phyloP scores from a whole-genome alignment of 2,329 filamentous ascomycete species.

The Fusarium paranaense region DNA sequence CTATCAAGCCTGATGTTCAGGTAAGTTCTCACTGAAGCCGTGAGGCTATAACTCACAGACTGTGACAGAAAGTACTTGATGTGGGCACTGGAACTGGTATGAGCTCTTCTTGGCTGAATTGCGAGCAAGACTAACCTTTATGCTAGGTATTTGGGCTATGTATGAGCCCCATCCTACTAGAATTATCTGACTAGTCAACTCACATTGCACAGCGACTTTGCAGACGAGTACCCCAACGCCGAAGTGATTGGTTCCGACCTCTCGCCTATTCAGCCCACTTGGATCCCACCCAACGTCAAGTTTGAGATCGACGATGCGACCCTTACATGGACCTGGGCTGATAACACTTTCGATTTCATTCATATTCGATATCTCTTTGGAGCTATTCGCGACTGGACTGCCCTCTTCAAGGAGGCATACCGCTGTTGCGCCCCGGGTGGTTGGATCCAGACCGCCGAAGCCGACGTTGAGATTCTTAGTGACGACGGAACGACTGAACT shows the following conservation, averaged over 20 bases:
- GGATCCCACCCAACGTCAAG: slow-evolving; percentile 37
- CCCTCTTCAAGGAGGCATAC: slow-evolving; percentile 28
- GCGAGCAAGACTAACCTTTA: not conserved
- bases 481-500: slow-evolving; percentile 36
- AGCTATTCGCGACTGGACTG: slow-evolving; percentile 30
- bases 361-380: slow-evolving; percentile 41
- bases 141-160: slow-evolving; percentile 41
- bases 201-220: slow-evolving; percentile 25
- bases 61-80: slow-evolving; percentile 26
- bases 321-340: slow-evolving; percentile 32
- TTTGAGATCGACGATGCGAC: slow-evolving; percentile 40
- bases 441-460: slow-evolving; percentile 34
- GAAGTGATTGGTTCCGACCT: slow-evolving; percentile 37
- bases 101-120: not conserved
- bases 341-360: slow-evolving; percentile 35
- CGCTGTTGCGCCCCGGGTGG: slow-evolving; percentile 33
- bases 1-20: slow-evolving; percentile 29
- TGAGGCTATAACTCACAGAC: not conserved
- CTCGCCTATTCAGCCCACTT: slow-evolving; percentile 37
- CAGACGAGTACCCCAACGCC: slow-evolving; percentile 33
- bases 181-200: not conserved
- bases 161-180: not conserved
- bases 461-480: slow-evolving; percentile 34
- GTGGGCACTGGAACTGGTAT: slow-evolving; percentile 18
- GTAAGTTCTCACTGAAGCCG: not conserved